Base-by-base conservation (phyloP, 495 filamentous ascomycete genomes). In the Hyaloscypha bicolor region DNA sequence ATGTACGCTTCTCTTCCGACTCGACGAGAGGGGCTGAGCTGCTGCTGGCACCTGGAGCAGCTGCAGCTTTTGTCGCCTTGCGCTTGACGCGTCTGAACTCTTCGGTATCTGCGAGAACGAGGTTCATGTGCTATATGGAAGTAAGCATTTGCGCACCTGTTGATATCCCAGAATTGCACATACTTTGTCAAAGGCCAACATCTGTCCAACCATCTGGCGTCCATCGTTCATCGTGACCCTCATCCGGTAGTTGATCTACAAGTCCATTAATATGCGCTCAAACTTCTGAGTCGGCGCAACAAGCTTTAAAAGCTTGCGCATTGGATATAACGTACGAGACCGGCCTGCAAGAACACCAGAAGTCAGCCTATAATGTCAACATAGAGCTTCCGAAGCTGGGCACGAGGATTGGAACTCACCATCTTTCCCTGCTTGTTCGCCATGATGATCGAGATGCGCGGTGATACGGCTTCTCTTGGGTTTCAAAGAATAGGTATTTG, bases 221-320 rank as follows among this genome's bases (percentile, higher is more conserved):
- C 93, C 91, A 83, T 99, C 95, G 74, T 90, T 93, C 75, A 99
- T 83, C 51, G 96, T 98, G 69, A 97, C 91, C 77, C 93, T 87
- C 96, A 99, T 98, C 76, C 94, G 91, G 83, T 96, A 98, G 80
- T 98, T 97, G 87, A 99, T 96, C 95, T 99, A 78, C 59, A 25
- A 9, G 64, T 58, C 30, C 25, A 76, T 84, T 67, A 85, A 80
- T 74, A 67, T 60, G 48, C 67, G 35, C 35, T 48, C 53, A 25
- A 21, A 31, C 35, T 25, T 19, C 31, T 6, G 57, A 33, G n/a
- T 31, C 39, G 37, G n/a, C 31, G 48, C 59, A 33, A 25, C 31
- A 69, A 59, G 62, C 72, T 72, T 74, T 67, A 66, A n/a, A 11
- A 60, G 60, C 52, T 62, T 62, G 57, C 69, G 58, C 67, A 51